phyloP scores from a whole-genome alignment of 306 rosid genomes.

The Chamaecrista fasciculata region DNA sequence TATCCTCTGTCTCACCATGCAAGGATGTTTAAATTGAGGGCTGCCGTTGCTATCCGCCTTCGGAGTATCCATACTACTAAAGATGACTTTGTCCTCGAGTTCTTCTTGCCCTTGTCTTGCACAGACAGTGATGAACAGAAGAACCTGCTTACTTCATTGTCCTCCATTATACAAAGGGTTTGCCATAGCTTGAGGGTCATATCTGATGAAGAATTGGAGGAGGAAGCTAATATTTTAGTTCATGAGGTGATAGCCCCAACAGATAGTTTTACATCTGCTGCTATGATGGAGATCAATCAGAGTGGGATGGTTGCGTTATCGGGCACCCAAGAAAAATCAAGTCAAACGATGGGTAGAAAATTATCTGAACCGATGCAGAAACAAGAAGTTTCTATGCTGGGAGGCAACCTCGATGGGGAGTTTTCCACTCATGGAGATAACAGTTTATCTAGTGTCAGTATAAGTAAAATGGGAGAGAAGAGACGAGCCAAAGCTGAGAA shows the following conservation, averaged over 20 bases:
- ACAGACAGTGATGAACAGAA: constrained; percentile 67
- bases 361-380: constrained; percentile 37
- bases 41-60: constrained; percentile 89
- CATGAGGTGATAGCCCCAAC: constrained; percentile 32
- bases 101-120: constrained; percentile 83
- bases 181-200: constrained; percentile 72
- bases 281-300: constrained; percentile 30
- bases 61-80: constrained; percentile 58
- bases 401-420: constrained; percentile 46
- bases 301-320: constrained; percentile 35
- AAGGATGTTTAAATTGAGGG: constrained; percentile 63
- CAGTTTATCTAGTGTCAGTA: constrained; percentile 45
- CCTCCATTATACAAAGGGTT: constrained; percentile 58
- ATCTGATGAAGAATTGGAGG: constrained; percentile 60
- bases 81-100: constrained; percentile 88
- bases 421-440: constrained; percentile 49
- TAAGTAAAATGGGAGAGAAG: constrained; percentile 56
- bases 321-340: constrained; percentile 33
- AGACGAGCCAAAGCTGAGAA: constrained; percentile 79
- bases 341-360: constrained; percentile 31
- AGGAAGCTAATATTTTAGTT: constrained; percentile 38
- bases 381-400: constrained; percentile 31
- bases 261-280: constrained; percentile 20
- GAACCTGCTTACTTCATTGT: constrained; percentile 77
- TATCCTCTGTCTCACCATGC: constrained; percentile 95